Base-by-base conservation (phyloP, 257 asterid genomes). In the Solanum bulbocastanum region DNA sequence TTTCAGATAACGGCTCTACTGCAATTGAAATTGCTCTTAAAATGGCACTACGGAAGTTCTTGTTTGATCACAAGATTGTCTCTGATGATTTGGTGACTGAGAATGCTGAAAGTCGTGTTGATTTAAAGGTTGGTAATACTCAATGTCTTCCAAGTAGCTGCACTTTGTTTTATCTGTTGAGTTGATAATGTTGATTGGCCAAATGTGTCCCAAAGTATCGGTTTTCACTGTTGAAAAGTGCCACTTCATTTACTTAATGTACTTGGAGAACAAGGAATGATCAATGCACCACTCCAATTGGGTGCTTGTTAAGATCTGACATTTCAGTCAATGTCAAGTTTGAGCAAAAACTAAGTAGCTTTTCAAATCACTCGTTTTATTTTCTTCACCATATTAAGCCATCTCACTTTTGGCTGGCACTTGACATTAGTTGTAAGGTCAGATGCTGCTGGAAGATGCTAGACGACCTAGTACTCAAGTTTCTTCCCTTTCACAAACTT, bases 1-100 rank as follows among this genome's bases (percentile, higher is more conserved):
- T 95, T 92, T 96, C 99, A 40, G 99, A 97, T 89, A 97, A 96
- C 88, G 99, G 99, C 89, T 97, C 99, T 81, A 96, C 99, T 46
- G 99, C 99, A 83, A 91, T 97, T 89, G 99, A 97, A 94, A 95
- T 97, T 90, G 98, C 99, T 86, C 95, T 97, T 71, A 97, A 97
- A 92, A 97, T 96, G 99, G 99, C 99, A 87, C 94, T 97, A 81
- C 96, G 99, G 88, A 97, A 95, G 92, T 96, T 95, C 91, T 90
- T 97, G 92, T 90, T 92, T 88, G 98, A 96, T 88, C 93, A 91
- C 88, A 89, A 90, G 66, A 72, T 88, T 86, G 89, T 89, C 86
- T 86, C 88, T 82, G 94, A 92, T 87, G 89, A 86, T 79, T 88
- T 72, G 87, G 88, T 87, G 83, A 87, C 88, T 60, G 79, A 86